A percentile compares a stretch with the other conserved stretches of the same genome.
phyloP scores from a whole-genome alignment of 768 basidiomycete species.

The Podaxis rugospora region DNA sequence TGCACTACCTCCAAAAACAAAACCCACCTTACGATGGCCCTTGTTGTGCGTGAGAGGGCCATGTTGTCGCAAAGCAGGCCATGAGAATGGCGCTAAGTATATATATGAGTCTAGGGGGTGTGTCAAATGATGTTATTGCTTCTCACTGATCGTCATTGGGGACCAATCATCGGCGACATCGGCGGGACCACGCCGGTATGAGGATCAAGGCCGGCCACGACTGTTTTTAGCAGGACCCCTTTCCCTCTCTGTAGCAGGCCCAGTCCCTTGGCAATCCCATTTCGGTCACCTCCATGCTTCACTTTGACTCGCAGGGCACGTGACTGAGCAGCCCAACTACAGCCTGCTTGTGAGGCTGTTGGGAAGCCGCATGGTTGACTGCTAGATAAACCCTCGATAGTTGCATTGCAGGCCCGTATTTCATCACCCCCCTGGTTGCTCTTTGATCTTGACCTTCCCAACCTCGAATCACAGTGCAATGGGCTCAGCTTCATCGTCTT shows the following conservation, averaged over 20 bases:
- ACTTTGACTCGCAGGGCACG: background rate
- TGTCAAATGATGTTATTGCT: background rate
- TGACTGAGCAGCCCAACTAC: background rate
- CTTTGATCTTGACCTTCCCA: background rate
- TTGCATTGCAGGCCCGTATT: background rate
- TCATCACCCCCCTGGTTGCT: background rate
- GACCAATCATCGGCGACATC: too few relatives aligned
- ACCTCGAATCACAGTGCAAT: background rate
- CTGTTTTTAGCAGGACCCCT: background rate
- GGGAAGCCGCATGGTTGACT: background rate
- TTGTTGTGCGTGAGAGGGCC: background rate
- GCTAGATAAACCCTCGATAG: background rate
- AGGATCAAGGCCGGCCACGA: too few relatives aligned
- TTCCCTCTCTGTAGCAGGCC: background rate
- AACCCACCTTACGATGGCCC: conserved; percentile 10
- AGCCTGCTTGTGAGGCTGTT: background rate
- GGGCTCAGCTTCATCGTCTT: background rate
- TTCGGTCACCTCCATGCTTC: background rate
- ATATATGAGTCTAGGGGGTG: background rate
- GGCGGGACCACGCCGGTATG: too few relatives aligned
- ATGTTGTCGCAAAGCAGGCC: background rate
- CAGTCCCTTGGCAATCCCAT: background rate
- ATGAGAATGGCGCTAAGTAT: background rate
- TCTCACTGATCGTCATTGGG: too few relatives aligned
- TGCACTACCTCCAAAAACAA: background rate